phyloP scores from a whole-genome alignment of 345 rosid genomes.

The Hypericum perforatum region DNA sequence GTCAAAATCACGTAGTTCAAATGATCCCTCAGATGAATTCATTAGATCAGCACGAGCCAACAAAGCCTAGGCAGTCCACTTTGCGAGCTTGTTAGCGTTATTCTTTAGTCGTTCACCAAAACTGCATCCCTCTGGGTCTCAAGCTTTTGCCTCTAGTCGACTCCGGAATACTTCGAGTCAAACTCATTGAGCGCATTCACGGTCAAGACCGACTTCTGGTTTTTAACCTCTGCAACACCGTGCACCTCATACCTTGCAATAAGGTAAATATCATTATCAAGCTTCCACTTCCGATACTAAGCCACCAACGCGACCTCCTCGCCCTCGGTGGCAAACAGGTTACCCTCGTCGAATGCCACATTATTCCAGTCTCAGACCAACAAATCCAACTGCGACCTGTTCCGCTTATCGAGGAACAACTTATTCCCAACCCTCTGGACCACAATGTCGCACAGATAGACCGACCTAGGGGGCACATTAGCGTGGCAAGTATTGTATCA shows the following conservation, averaged over 20 bases:
- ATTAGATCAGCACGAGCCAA: too few species aligned
- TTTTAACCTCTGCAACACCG: constrained; percentile 70
- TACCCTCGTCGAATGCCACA: constrained; percentile 73
- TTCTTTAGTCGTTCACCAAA: too few species aligned
- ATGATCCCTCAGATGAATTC: too few species aligned
- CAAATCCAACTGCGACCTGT: constrained; percentile 84
- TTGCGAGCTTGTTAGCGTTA: too few species aligned
- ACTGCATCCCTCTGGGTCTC: too few species aligned
- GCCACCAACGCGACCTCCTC: constrained; percentile 97
- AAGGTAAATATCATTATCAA: constrained; percentile 62
- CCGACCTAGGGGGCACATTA: constrained; percentile 93
- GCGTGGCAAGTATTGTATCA: constrained; percentile 63
- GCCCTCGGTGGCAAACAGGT: constrained; percentile 83
- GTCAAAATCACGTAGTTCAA: too few species aligned
- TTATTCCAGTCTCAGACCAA: constrained; percentile 75
- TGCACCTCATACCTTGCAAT: constrained; percentile 91
- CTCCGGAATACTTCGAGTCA: constrained; percentile 88
- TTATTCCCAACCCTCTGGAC: constrained; percentile 87
- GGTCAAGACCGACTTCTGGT: constrained; percentile 68
- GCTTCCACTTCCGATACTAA: constrained; percentile 93
- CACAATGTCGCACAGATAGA: constrained; percentile 93
- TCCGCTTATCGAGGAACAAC: constrained; percentile 81
- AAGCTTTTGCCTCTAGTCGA: constrained; percentile 98
- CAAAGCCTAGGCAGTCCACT: too few species aligned
- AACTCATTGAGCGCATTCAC: constrained; percentile 93